Evolutionary conservation across 345 rosid species (phyloP).

Genomic region (Xanthoceras sorbifolium): DNA sequence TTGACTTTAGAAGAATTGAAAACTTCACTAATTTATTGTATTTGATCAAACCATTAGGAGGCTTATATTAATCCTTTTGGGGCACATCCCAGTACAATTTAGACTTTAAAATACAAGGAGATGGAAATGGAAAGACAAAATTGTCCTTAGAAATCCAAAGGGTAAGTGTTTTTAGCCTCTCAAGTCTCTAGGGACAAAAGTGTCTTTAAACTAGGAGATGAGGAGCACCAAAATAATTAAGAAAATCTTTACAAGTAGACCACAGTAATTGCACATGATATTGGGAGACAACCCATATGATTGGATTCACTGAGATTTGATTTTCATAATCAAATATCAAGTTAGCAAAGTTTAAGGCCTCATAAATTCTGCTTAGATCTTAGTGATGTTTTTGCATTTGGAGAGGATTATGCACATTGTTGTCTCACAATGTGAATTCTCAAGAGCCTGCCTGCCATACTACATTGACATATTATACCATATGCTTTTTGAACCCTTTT

Average conservation of each 20-base stretch:
- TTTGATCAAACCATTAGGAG: neutral
- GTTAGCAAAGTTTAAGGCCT: slow-evolving; percentile 1
- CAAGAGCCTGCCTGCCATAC: slow-evolving; percentile 4
- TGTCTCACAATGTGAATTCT: slow-evolving; percentile 21
- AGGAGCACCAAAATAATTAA: neutral
- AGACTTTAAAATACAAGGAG: neutral
- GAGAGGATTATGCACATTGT: slow-evolving; percentile 25
- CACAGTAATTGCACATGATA: slow-evolving; percentile 30
- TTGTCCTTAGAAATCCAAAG: neutral
- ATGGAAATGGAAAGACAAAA: neutral
- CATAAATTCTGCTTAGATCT: slow-evolving; percentile 16
- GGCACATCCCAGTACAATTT: slow-evolving; percentile 11
- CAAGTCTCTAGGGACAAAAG: neutral
- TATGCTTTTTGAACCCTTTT: no score
- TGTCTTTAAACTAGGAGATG: neutral
- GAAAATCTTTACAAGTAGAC: slow-evolving; percentile 8
- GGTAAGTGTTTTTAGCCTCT: no score
- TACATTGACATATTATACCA: neutral
- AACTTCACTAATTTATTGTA: slow-evolving; percentile 10
- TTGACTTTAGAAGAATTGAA: slow-evolving; percentile 2
- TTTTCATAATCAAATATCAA: slow-evolving; percentile 4
- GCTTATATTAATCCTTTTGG: neutral
- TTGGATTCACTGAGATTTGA: slow-evolving; percentile 11
- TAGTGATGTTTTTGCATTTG: slow-evolving; percentile 8
- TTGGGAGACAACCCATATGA: slow-evolving; percentile 28